These are phyloP conservation scores for sorghum (Sorghum bicolor) DNA, from an alignment of 176 grass and related monocot genomes.

Conservation along the genomic window DNA sequence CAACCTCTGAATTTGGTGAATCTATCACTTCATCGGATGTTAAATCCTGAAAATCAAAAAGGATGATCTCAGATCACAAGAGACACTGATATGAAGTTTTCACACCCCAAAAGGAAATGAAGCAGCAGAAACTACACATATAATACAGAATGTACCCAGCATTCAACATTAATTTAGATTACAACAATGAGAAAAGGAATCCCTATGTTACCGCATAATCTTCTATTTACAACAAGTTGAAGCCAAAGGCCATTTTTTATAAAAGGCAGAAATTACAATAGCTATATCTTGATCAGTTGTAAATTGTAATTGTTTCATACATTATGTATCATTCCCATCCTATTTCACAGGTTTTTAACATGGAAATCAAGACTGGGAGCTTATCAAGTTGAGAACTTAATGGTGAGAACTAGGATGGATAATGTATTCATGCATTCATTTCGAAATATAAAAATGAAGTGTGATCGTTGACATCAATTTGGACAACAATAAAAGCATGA, in stretches of 20 bases:
- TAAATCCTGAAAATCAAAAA: conserved; percentile 54
- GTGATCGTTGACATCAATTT: not conserved
- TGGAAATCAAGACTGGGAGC: not conserved
- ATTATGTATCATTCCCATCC: not conserved
- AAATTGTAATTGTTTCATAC: not conserved
- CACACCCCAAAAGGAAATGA: not conserved
- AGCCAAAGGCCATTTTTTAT: not conserved
- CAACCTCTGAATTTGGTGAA: conserved; percentile 51
- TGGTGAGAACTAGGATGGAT: not conserved
- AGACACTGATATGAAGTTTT: not conserved
- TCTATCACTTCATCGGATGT: conserved; percentile 39
- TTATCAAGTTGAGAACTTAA: not conserved
- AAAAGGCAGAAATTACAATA: not conserved
- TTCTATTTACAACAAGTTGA: not conserved
- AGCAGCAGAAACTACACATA: not conserved
- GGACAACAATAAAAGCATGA: not conserved
- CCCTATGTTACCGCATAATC: no score
- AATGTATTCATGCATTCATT: not conserved
- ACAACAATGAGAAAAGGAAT: no score
- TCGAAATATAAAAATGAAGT: conserved; percentile 1
- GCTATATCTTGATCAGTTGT: conserved; percentile 5
- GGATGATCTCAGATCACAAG: not conserved
- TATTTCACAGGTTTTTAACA: not conserved
- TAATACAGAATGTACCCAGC: not conserved
- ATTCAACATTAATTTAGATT: no score